phyloP scores from a whole-genome alignment of 495 filamentous ascomycete genomes.

The Penicillium chermesinum region DNA sequence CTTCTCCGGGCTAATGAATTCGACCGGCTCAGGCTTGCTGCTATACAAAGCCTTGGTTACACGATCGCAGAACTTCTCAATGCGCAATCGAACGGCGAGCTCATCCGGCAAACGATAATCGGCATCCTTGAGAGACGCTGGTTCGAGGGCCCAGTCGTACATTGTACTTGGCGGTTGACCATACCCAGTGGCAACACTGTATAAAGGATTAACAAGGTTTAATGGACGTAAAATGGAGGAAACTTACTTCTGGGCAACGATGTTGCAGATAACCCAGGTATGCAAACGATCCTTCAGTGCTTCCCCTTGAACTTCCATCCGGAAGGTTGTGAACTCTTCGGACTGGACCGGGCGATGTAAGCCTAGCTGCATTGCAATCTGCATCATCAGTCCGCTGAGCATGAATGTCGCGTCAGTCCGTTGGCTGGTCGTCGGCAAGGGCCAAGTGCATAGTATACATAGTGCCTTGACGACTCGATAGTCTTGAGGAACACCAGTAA shows the following conservation, averaged over 20 bases:
- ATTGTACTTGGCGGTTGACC: conserved; percentile 81
- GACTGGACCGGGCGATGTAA: conserved; percentile 85
- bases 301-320: conserved; percentile 74
- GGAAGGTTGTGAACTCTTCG: conserved; percentile 83
- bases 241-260: conserved; percentile 71
- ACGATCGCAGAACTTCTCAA: conserved; percentile 81
- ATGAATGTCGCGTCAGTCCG: conserved; percentile 86
- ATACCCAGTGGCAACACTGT: conserved; percentile 79
- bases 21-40: conserved; percentile 68
- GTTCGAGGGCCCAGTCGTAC: conserved; percentile 79
- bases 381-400: conserved; percentile 88
- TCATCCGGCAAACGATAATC: conserved; percentile 64
- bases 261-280: conserved; percentile 91
- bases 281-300: conserved; percentile 79
- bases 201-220: conserved; percentile 12
- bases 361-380: conserved; percentile 84
- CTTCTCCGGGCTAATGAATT: conserved; percentile 69
- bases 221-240: neutral
- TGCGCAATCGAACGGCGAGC: conserved; percentile 64
- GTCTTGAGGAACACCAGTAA: conserved; percentile 75
- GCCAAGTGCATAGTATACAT: conserved; percentile 88
- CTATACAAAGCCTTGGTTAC: conserved; percentile 83
- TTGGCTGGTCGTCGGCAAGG: conserved; percentile 79
- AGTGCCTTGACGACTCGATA: conserved; percentile 87
- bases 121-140: conserved; percentile 55